These are phyloP conservation scores for Naganishia friedmannii DNA, from an alignment of 768 basidiomycete species.

Conservation along the genomic window DNA sequence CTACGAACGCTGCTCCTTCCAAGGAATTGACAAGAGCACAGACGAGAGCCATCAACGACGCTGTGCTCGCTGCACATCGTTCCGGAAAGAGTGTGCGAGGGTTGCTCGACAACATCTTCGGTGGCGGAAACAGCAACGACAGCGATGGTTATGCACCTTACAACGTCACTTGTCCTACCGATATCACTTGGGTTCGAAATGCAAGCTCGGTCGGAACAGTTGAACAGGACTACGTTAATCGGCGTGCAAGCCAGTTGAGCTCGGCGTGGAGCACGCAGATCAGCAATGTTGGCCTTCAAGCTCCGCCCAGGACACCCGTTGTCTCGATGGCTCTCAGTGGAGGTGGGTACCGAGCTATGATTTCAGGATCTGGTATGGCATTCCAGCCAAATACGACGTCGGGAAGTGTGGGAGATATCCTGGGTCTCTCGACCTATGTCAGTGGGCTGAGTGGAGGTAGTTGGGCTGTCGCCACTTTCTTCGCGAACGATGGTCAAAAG, in stretches of 20 bases:
- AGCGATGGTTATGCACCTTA: constrained; percentile 41
- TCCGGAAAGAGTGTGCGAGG: constrained; percentile 17
- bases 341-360: constrained; percentile 67
- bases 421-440: constrained; percentile 70
- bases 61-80: background rate
- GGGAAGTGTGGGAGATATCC: constrained; percentile 45
- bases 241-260: constrained; percentile 32
- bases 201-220: constrained; percentile 37
- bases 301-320: constrained; percentile 42
- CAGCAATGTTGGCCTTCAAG: constrained; percentile 33
- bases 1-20: constrained; percentile 3
- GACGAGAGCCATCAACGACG: constrained; percentile 19
- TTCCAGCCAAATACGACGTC: constrained; percentile 30
- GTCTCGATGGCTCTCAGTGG: constrained; percentile 69
- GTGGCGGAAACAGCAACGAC: constrained; percentile 19
- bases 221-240: constrained; percentile 38
- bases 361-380: constrained; percentile 59
- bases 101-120: constrained; percentile 25
- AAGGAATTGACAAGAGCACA: constrained; percentile 22
- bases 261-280: constrained; percentile 37
- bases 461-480: constrained; percentile 57
- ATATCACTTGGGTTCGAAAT: constrained; percentile 41
- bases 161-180: constrained; percentile 41
- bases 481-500: constrained; percentile 43
- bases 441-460: constrained; percentile 57